Percentiles rank a stretch among this genome's conserved stretches.
These are phyloP conservation scores for Phaeosphaeria sp. DNA, from an alignment of 2,329 filamentous ascomycete genomes.

Conservation along the genomic window DNA sequence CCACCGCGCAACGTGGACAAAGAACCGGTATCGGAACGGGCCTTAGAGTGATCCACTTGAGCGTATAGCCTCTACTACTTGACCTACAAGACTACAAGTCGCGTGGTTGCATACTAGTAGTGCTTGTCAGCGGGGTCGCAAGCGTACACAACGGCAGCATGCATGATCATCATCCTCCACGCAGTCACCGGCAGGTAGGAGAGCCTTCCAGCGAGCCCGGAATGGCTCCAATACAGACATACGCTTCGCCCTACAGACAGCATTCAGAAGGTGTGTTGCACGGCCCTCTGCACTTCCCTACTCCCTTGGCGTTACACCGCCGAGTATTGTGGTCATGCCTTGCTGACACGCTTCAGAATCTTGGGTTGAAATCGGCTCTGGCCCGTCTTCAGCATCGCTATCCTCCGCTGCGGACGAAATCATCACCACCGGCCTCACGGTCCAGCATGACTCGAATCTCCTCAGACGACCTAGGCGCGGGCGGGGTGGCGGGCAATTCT, in stretches of 20 bases:
- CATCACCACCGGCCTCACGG: constrained; percentile 83
- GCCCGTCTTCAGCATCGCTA: constrained; percentile 90
- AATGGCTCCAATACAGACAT: constrained; percentile 30
- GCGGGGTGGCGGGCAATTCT: constrained; percentile 36
- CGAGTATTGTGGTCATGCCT: no score
- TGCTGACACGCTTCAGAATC: constrained; percentile 69
- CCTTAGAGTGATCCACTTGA: constrained; percentile 32
- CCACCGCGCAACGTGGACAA: constrained; percentile 21
- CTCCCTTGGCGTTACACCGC: no score
- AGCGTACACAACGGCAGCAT: constrained; percentile 16
- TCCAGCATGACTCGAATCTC: constrained; percentile 69
- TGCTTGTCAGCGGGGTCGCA: not conserved
- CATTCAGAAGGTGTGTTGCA: constrained; percentile 36
- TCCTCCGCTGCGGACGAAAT: constrained; percentile 87
- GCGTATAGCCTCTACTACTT: constrained; percentile 31
- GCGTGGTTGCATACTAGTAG: not conserved
- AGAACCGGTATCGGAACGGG: constrained; percentile 39
- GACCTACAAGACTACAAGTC: constrained; percentile 11
- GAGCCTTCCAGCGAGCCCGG: constrained; percentile 17
- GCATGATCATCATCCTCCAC: constrained; percentile 35
- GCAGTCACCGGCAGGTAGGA: constrained; percentile 27
- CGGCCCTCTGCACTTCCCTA: not conserved
- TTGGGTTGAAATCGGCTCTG: constrained; percentile 93
- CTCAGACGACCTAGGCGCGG: constrained; percentile 64
- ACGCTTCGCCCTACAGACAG: constrained; percentile 27